phyloP scores from a whole-genome alignment of 495 filamentous ascomycete genomes.

The Trichocladium uniseriatum region DNA sequence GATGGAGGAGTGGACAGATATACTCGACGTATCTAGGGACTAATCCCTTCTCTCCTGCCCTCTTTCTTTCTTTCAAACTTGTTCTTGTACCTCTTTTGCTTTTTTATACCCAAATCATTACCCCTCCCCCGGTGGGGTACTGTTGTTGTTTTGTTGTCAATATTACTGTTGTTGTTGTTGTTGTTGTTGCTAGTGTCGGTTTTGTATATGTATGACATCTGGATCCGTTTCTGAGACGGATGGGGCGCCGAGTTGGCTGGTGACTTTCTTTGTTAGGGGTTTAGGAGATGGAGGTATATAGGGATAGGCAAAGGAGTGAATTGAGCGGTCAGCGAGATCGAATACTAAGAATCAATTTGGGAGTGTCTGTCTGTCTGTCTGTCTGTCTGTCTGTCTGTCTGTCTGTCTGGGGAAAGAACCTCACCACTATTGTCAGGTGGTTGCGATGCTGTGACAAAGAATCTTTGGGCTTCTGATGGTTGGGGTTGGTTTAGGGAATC shows the following conservation, averaged over 20 bases:
- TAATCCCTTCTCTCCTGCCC: neutral
- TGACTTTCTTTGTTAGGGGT: neutral
- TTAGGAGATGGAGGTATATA: too few species aligned
- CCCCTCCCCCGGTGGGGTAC: neutral
- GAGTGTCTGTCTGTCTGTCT: neutral
- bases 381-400: too few species aligned
- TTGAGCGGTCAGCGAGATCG: neutral
- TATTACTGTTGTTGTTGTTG: neutral
- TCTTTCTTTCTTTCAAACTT: neutral
- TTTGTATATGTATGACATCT: neutral
- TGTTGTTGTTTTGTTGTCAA: neutral
- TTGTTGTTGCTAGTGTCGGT: neutral
- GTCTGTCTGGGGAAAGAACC: too few species aligned
- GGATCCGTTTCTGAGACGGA: neutral
- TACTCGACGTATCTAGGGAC: neutral
- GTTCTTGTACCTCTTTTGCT: neutral
- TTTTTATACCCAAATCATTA: neutral
- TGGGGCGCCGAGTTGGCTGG: too few species aligned
- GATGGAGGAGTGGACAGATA: too few species aligned
- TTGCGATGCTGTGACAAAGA: too few species aligned
- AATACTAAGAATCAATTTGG: neutral
- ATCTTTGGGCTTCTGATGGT: too few species aligned
- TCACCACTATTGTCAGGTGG: too few species aligned
- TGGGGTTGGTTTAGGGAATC: too few species aligned
- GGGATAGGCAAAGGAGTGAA: too few species aligned